Conservation (phyloP, 371 early-diverging fungal genomes). For the Syncephalastrum monosporum region DNA sequence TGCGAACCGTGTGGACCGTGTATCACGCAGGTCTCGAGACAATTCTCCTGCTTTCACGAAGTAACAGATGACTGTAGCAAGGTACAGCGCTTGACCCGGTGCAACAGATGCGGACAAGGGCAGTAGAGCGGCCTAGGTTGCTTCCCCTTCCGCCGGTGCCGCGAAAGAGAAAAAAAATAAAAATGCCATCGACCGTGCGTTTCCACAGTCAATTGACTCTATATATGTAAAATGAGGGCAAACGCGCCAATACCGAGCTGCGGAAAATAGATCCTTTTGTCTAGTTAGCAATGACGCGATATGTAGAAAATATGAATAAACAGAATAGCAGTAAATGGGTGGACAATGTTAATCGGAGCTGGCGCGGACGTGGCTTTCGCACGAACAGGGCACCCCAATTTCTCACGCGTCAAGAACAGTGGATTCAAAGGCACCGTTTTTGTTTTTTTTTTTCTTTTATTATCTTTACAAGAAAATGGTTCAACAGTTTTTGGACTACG, state of each 20-base stretch:
- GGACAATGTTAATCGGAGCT: background rate
- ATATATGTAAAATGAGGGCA: no score
- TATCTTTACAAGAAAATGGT: slow-evolving; percentile 7
- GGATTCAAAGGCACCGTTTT: background rate
- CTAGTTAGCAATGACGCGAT: no score
- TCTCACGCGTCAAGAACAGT: slow-evolving; percentile 16
- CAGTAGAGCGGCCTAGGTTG: no score
- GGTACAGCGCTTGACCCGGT: slow-evolving; percentile 9
- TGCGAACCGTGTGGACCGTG: slow-evolving; percentile 49
- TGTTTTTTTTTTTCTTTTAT: background rate
- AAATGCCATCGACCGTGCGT: no score
- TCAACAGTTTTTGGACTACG: slow-evolving; percentile 58
- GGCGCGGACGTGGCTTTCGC: background rate
- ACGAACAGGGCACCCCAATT: no score
- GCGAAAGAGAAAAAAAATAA: no score
- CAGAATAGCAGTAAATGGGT: background rate
- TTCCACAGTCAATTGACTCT: no score
- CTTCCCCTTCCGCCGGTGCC: no score
- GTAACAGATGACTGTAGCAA: slow-evolving; percentile 24
- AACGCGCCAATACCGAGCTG: no score
- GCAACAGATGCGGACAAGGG: no score
- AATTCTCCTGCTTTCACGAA: slow-evolving; percentile 37
- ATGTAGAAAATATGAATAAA: no score
- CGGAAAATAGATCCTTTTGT: no score
- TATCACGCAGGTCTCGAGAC: slow-evolving; percentile 10